Base-by-base conservation (phyloP, 2,329 filamentous ascomycete genomes). In the Verticillium dahliae region DNA sequence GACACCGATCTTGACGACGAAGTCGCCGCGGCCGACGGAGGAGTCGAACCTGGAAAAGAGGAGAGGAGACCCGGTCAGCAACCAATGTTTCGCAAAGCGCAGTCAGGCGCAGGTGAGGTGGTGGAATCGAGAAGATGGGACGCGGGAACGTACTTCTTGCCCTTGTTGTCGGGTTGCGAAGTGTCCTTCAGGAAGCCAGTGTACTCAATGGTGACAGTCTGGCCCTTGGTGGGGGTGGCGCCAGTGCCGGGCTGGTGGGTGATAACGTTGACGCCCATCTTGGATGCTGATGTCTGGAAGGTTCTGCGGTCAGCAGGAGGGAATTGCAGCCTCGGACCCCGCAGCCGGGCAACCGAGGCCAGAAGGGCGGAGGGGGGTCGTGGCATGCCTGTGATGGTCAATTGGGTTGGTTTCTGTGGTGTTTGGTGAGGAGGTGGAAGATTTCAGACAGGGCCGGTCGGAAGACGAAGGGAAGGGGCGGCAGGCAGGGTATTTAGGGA, bases 141-240 rank as follows among this genome's bases (percentile, higher is more conserved):
- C 27, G 27, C 27, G 18, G 34, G 14, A 60, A 77, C 88, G 71
- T 80, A 96, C 92, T 92, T 73, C 33, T 75, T 77, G 70, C 93
- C 93, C 83, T 90, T 86, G 71, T 85, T 80, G 62, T 85, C 81
- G 18, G 83, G 76, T 73, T 85, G 77, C 66, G 71, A 77, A 27
- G 79, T 71, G 71, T 96, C 88, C 77, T 89, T 90, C 66, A 98
- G 83, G 78, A 81, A 97, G 70, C 95, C 95, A 52, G 90, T 95
- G 83, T 98, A 98, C 78, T 95, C 86, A 72, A 98, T 96, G 71
- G 84, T 85, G 71, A 98, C 91, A 33, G 78, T 85, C 74, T 97
- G 87, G 67, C 91, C 90, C 15, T 72, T 70, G 67, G 77, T 72
- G 62, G 94, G 90, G 66, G 76, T 80, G 69, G 86, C 74, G 62